Base-by-base conservation (phyloP, 139 green algal species). In the Tetradesmus lagerheimii region DNA sequence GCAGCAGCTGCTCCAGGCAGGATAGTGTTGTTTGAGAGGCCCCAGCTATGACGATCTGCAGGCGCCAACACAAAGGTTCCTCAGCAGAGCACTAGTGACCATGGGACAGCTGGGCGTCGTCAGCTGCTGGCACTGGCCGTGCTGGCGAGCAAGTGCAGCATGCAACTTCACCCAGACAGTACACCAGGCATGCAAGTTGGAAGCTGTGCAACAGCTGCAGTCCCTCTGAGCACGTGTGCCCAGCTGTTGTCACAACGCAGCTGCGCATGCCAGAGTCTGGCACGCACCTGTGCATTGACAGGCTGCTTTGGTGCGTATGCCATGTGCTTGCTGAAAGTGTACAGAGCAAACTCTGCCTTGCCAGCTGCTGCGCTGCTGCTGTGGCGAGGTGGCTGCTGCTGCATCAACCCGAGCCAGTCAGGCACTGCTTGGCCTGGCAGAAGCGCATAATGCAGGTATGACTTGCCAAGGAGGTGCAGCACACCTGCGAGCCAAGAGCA, bases 41-140 rank as follows among this genome's bases (percentile, higher is more conserved):
- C 29, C 95, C 95, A 18, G 93, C 93, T 14, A 97, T 92, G 53
- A 97, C 89, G 8, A 96, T 87, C 90, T 95, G 91, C 14, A n/a
- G 27, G 35, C 0, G 15, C 12, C n/a, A 20, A 6, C 31, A 41
- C 64, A 35, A 35, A 11, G 27, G 3, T 5, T 9, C 0, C 9
- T 75, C 64, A 75, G 6, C 64, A 37, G 47, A 62, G n/a, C n/a
- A n/a, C n/a, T n/a, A n/a, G n/a, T n/a, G n/a, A n/a, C n/a, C n/a
- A n/a, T n/a, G n/a, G n/a, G n/a, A n/a, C n/a, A n/a, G 47, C 47
- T 62, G 12, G 6, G 1, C 1, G 18, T 23, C 1, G 6, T 14
- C 5, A 62, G 47, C 47, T 18, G 47, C 47, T 62, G 47, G 47
- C 47, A 62, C 12, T 23, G 18, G 47, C 47, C 20, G 47, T 62